Conservation (phyloP, 1,139 yeast species). For the Saccharomyces uvarum region DNA sequence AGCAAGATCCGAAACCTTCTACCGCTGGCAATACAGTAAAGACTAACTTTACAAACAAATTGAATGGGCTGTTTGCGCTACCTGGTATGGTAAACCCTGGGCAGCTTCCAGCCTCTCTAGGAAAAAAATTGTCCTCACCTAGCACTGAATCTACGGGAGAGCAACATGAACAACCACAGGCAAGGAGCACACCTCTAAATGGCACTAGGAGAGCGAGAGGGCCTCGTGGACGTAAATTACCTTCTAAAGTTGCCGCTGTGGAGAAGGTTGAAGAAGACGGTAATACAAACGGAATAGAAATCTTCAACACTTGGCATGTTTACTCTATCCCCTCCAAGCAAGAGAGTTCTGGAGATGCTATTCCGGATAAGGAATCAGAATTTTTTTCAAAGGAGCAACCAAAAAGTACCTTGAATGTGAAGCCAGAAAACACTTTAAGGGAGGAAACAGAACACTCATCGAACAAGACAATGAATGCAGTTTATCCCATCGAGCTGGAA, state of each 20-base stretch:
- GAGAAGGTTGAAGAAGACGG: conserved; percentile 39
- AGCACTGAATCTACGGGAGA: conserved; percentile 8
- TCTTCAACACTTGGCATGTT: conserved; percentile 20
- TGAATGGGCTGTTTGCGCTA: conserved; percentile 54
- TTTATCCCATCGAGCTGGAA: not conserved
- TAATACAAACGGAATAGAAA: conserved; percentile 12
- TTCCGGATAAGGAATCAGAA: not conserved
- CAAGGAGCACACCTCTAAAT: conserved; percentile 6
- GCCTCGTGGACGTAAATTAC: conserved; percentile 71
- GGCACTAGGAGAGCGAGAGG: conserved; percentile 52
- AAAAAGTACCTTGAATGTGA: not conserved
- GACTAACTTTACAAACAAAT: conserved; percentile 45
- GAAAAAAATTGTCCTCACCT: conserved; percentile 12
- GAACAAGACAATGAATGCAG: not conserved
- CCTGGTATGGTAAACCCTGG: conserved; percentile 55
- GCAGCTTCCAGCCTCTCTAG: conserved; percentile 24
- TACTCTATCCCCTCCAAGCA: not conserved
- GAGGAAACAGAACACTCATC: not conserved
- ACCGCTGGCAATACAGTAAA: conserved; percentile 13
- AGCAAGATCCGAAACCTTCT: conserved; percentile 1
- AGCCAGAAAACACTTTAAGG: not conserved
- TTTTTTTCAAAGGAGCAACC: not conserved
- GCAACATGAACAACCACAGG: conserved; percentile 13
- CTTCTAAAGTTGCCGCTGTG: conserved; percentile 44
- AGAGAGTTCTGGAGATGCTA: not conserved